Evolutionary conservation across 768 basidiomycete genomes (phyloP), one percentile per base, ranked within the genome.

Genomic region (Xerocomellus amylosporus): DNA sequence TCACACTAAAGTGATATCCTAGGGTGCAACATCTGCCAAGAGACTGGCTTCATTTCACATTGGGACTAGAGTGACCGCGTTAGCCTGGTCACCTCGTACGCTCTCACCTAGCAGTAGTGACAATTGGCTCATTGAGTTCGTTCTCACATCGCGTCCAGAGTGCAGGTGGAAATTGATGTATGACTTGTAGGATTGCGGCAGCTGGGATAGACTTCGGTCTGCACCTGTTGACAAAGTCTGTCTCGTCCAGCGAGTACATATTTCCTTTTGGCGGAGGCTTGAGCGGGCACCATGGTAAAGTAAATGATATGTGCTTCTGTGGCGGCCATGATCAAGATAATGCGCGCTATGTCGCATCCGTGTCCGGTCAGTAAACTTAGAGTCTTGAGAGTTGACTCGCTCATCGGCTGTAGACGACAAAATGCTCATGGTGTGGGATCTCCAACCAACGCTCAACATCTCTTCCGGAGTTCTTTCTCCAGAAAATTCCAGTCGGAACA

Each of bases 391-490:
- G 30, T 26, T 55, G 2, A 24, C 26, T 34, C 48, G 24, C 52
- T 58, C 42, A 58, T 39, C 15, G 36, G 44, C 33, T 39, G 7
- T 57, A 89, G 89, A 90, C 60, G 90, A 92, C 72, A 88, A 83
- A 66, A 86, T 87, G 80, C 79, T 90, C 37, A 87, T 90, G 83
- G 83, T 92, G 8, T 92, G 90, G 90, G 89, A 92, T 70, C 77
- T 93, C n/a, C 74, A 79, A 61, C 89, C 90, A 0, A 65, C 74
- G 34, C 51, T 77, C 43, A 71, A 80, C 50, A 73, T 79, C 40
- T 67, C 75, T 34, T 77, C 82, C 13, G 63, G 60, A 20, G 58
- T 61, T 14, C 68, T 71, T 20, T 65, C 54, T 61, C 68, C 75
- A 41, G 70, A 69, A n/a, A 55, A 58, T 39, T 71, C 70, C 3